Base-by-base conservation (phyloP, 192 early-diverging fungal species). In the Chytriomyces sp. region DNA sequence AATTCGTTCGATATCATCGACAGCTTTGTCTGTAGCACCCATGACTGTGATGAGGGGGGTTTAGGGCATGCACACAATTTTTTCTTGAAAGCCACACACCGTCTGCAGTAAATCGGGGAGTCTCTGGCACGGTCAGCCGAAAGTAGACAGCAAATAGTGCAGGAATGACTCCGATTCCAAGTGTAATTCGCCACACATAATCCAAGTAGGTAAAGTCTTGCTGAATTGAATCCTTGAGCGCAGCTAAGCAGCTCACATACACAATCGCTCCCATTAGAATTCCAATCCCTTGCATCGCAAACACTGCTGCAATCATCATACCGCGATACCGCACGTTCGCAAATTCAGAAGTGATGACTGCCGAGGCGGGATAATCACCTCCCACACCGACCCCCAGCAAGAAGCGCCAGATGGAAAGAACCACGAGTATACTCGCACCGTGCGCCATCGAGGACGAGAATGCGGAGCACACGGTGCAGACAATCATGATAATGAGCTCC, bases 201-300 rank as follows among this genome's bases (percentile, higher is more conserved):
- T 96, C 94, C 41, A 96, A 79, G 39, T 76, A 34, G 22, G 52
- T 73, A 17, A 64, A 75, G 67, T 94, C 88, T 10, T 74, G 78
- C 41, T 85, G 73, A 75, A 98, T 91, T 63, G 76, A 64, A 72
- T 67, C 56, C 76, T 93, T 84, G 84, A 91, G 92, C 69, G 85
- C 89, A 25, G 89, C 85, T 6, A 93, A 82, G 55, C 87, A 78
- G 44, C 90, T 80, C n/a, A 94, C 72, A 34, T 89, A 86, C 55
- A 95, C 90, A 38, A 95, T 74, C 44, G 90, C 86, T 33, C 93
- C 93, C 28, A 90, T 53, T 2, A 98, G 78, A 64, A 92, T 92
- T n/a, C n/a, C n/a, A 63, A 98, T 87, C 28, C 94, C 94, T 74
- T 96, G 94, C 91, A 93, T 94, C 52, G 93, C 91, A 81, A 96